These are phyloP conservation scores for Zasmidium cellare DNA, from an alignment of 2,329 filamentous ascomycete species.

Conservation along the genomic window DNA sequence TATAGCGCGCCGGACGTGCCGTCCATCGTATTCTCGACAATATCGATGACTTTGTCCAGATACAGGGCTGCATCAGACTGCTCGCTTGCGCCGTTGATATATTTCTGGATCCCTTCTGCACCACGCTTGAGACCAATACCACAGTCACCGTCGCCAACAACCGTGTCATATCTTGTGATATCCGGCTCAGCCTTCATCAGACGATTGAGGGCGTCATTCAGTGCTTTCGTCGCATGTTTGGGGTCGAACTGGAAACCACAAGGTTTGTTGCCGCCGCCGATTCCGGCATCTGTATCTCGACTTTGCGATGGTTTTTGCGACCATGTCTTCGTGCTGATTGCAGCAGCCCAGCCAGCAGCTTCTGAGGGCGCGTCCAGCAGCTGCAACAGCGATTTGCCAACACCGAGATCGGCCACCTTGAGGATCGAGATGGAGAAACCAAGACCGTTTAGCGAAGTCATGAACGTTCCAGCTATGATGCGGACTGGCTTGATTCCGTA, in stretches of 20 bases:
- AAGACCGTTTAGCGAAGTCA: constrained; percentile 70
- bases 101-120: constrained; percentile 62
- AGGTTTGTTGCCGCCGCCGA: constrained; percentile 48
- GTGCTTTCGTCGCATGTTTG: constrained; percentile 49
- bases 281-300: constrained; percentile 38
- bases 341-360: constrained; percentile 65
- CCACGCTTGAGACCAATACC: constrained; percentile 83
- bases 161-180: constrained; percentile 70
- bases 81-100: constrained; percentile 42
- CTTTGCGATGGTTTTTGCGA: constrained; percentile 42
- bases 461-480: constrained; percentile 66
- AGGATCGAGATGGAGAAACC: constrained; percentile 71
- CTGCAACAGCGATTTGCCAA: constrained; percentile 64
- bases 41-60: constrained; percentile 60
- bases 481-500: constrained; percentile 63
- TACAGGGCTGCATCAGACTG: constrained; percentile 58
- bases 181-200: constrained; percentile 66
- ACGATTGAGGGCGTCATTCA: constrained; percentile 58
- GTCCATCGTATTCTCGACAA: constrained; percentile 71
- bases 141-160: constrained; percentile 89
- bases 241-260: constrained; percentile 58
- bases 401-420: constrained; percentile 61
- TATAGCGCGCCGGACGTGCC: constrained; percentile 76
- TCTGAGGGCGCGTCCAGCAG: constrained; percentile 68
- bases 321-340: constrained; percentile 61